A percentile compares a stretch with the other conserved stretches of the same genome.
phyloP scores from a whole-genome alignment of 441 rosid species.

The Geranium incanum region DNA sequence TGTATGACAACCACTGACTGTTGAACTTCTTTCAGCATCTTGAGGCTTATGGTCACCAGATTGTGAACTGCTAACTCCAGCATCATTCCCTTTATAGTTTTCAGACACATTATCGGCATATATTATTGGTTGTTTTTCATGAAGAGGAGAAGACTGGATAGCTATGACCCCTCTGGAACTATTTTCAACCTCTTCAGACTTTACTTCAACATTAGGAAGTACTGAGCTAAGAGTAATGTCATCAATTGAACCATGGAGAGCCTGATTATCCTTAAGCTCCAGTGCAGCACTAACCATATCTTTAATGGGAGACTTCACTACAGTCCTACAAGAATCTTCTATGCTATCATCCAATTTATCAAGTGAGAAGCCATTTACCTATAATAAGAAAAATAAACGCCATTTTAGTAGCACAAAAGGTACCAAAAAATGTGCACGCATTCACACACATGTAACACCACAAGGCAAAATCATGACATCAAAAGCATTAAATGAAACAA shows the following conservation, averaged over 20 bases:
- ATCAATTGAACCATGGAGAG: constrained; percentile 25
- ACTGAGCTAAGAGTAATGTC: constrained; percentile 23
- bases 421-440: neutral
- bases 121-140: constrained; percentile 26
- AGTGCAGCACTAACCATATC: constrained; percentile 10
- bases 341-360: constrained; percentile 10
- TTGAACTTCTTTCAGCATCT: constrained; percentile 31
- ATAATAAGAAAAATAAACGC: neutral
- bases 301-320: constrained; percentile 16
- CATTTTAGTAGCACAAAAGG: constrained; percentile 7
- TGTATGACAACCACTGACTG: constrained; percentile 27
- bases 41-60: constrained; percentile 29
- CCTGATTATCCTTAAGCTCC: constrained; percentile 18
- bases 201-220: constrained; percentile 25
- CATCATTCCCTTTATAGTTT: constrained; percentile 28
- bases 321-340: constrained; percentile 10
- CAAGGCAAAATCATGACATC: neutral
- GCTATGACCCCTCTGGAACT: constrained; percentile 23
- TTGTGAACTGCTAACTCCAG: constrained; percentile 28
- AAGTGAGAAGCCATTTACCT: constrained; percentile 9
- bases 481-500: neutral
- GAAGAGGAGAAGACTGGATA: constrained; percentile 25
- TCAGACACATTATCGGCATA: constrained; percentile 26
- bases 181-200: constrained; percentile 30
- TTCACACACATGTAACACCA: neutral